Conservation (phyloP, 306 rosid species). For the Leucaena leucocephala region DNA sequence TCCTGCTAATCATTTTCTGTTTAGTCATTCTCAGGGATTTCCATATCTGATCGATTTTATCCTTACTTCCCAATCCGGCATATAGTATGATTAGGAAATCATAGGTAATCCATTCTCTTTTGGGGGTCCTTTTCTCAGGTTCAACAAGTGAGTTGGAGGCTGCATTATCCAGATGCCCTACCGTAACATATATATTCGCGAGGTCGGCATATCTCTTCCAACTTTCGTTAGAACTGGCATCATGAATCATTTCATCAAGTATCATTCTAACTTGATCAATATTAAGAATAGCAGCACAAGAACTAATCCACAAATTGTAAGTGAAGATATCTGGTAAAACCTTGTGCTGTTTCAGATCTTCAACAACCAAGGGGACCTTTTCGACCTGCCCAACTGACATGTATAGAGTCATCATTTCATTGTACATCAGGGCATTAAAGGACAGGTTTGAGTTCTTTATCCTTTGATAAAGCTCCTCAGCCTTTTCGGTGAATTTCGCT, state of each 20-base stretch:
- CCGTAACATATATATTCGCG: slow-evolving; percentile 57
- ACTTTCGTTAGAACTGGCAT: slow-evolving; percentile 54
- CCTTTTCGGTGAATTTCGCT: slow-evolving; percentile 78
- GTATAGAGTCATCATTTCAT: slow-evolving; percentile 94
- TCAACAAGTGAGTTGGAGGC: slow-evolving; percentile 61
- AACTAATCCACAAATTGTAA: slow-evolving; percentile 89
- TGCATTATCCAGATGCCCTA: slow-evolving; percentile 55
- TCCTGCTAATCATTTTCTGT: slow-evolving; percentile 86
- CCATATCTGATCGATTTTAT: slow-evolving; percentile 84
- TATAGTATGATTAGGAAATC: slow-evolving; percentile 89
- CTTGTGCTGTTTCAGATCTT: slow-evolving; percentile 64
- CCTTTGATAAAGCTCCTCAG: slow-evolving; percentile 71
- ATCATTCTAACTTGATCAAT: slow-evolving; percentile 62
- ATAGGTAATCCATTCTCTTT: slow-evolving; percentile 86
- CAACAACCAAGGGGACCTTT: slow-evolving; percentile 70
- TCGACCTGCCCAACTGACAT: slow-evolving; percentile 84
- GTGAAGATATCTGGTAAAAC: slow-evolving; percentile 81
- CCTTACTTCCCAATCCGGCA: slow-evolving; percentile 75
- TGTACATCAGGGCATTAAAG: slow-evolving; percentile 70
- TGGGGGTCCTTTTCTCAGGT: slow-evolving; percentile 68
- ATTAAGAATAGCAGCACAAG: slow-evolving; percentile 70
- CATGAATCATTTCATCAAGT: slow-evolving; percentile 67
- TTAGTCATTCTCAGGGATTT: slow-evolving; percentile 75
- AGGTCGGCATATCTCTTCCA: slow-evolving; percentile 75
- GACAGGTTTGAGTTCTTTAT: slow-evolving; percentile 59